Base-by-base conservation (phyloP, 2,329 filamentous ascomycete species). In the Aspergillus terreus region DNA sequence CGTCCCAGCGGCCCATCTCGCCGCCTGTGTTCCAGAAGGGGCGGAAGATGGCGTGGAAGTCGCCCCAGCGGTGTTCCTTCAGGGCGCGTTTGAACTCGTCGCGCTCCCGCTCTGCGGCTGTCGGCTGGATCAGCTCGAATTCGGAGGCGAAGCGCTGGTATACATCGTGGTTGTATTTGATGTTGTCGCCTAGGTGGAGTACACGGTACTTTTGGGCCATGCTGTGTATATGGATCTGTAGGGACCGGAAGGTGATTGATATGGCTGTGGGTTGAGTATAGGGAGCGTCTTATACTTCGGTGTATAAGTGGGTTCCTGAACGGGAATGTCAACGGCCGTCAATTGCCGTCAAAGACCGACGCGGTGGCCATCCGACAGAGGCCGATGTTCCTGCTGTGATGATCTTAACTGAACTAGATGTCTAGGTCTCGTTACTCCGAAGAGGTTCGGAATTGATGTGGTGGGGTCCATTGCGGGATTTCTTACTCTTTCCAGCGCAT, bases 11-110 rank as follows among this genome's bases (percentile, higher is more conserved):
- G 1, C 81, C 82, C 82, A 86, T 85, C 58, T 86, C 83, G 4
- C 81, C 81, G 1, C 83, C 83, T 0, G 82, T 84, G 51, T 81
- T 80, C 81, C 82, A 86, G 64, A 83, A 84, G 0, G 82, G 82
- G 2, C 82, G 72, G 57, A 82, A 82, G 44, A 79, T 73, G 52
- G 79, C 81, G 14, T 71, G 60, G 50, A 73, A 71, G 32, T 68
- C 59, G 6, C 69, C 69, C 53, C 65, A 75, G 54, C 67, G 69
- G 11, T 66, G 63, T 2, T 73, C 67, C 41, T 73, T 70, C 17
- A 78, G 52, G 1, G 73, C 73, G 21, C 66, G 59, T 19, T 73
- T 74, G 45, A 78, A 78, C 12, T 61, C 62, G n/a, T 52, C 52
- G 6, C 75, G 64, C 19, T 54, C 30, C 12, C 55, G 56, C 27